Percentiles rank a stretch among this genome's conserved stretches.
Conservation (phyloP, 129 eudicot species). For the Kitagawia praeruptora region DNA sequence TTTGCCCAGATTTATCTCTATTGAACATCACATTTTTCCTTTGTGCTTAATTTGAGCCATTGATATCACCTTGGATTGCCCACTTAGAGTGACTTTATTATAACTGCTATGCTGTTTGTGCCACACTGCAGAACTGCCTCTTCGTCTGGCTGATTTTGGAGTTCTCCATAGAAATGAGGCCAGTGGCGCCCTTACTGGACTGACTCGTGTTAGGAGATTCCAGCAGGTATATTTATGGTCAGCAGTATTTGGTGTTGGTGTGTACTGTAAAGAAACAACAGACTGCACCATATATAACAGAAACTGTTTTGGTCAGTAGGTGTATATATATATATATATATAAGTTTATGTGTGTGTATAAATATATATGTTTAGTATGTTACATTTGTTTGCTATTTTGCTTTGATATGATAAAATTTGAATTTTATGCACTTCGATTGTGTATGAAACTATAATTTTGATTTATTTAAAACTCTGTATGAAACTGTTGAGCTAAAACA, state of each 20-base stretch:
- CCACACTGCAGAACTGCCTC: conserved; percentile 69
- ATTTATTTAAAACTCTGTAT: no score
- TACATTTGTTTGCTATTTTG: not conserved
- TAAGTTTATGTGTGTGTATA: no score
- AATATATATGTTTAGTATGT: not conserved
- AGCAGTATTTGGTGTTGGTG: not conserved
- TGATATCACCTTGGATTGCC: not conserved
- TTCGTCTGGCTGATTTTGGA: conserved; percentile 97
- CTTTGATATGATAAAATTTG: not conserved
- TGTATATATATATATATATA: no score
- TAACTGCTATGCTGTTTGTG: not conserved
- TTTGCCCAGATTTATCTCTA: not conserved
- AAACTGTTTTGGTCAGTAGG: not conserved
- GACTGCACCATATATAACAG: not conserved
- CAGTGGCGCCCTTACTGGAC: conserved; percentile 94
- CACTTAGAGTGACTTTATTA: not conserved
- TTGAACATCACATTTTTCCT: not conserved
- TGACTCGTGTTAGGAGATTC: conserved; percentile 94
- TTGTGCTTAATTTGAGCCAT: not conserved
- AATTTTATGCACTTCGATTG: not conserved
- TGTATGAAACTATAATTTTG: not conserved
- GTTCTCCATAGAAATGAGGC: conserved; percentile 97
- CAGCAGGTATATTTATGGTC: conserved; percentile 57
- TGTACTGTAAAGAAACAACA: no score
- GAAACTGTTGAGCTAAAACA: not conserved